Percentiles rank a stretch among this genome's conserved stretches.
Conservation (phyloP, 2,329 filamentous ascomycete species). For the Sordariomycetes sp. region DNA sequence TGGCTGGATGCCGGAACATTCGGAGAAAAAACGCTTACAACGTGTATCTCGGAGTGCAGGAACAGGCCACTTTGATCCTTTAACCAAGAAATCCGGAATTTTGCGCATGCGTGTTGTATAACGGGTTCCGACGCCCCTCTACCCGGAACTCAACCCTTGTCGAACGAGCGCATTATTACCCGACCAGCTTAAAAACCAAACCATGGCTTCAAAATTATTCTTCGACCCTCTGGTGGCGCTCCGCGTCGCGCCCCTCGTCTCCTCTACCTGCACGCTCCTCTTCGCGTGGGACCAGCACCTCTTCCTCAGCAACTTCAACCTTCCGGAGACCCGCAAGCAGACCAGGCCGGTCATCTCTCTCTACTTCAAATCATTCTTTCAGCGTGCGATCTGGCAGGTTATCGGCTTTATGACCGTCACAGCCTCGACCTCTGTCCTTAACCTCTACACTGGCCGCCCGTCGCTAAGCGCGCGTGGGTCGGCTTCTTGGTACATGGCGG, state of each 20-base stretch:
- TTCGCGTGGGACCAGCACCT: slow-evolving; percentile 32
- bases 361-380: slow-evolving; percentile 32
- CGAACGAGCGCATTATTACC: too few relatives aligned
- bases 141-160: too few relatives aligned
- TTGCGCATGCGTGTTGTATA: too few relatives aligned
- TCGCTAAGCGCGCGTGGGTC: slow-evolving; percentile 15
- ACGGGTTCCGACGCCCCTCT: too few relatives aligned
- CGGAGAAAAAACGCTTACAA: too few relatives aligned
- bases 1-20: too few relatives aligned
- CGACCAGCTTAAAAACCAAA: too few relatives aligned
- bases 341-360: slow-evolving; percentile 26
- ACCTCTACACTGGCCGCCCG: slow-evolving; percentile 11
- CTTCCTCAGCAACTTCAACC: slow-evolving; percentile 27
- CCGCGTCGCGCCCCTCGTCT: slow-evolving; percentile 31
- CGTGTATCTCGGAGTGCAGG: too few relatives aligned
- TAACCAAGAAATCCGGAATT: too few relatives aligned
- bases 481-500: slow-evolving; percentile 19
- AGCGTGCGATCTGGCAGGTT: slow-evolving; percentile 19
- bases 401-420: slow-evolving; percentile 23
- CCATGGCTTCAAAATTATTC: slow-evolving; percentile 26
- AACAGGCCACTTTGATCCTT: too few relatives aligned
- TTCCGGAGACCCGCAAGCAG: slow-evolving; percentile 14
- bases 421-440: slow-evolving; percentile 15
- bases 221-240: slow-evolving; percentile 25
- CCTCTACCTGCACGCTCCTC: slow-evolving; percentile 33